Conservation (phyloP, 306 rosid genomes). For the Lathyrus tuberosus region DNA sequence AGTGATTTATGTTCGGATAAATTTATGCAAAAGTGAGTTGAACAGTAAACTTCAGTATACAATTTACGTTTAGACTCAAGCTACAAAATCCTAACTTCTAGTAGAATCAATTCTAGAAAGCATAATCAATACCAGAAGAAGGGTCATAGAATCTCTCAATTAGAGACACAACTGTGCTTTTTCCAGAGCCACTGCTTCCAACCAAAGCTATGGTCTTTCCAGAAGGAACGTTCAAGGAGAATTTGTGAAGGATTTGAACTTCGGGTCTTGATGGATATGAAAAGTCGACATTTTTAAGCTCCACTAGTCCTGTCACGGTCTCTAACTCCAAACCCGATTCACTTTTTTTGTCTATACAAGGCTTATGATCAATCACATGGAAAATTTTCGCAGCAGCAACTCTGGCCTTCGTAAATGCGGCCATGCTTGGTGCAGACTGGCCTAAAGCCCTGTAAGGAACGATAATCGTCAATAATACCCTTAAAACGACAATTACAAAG, state of each 20-base stretch:
- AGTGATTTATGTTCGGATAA: no score
- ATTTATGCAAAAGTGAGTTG: no score
- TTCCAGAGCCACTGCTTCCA: conserved; percentile 98
- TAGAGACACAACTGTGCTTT: conserved; percentile 96
- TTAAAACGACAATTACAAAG: neutral
- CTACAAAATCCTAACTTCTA: no score
- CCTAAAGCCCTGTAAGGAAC: conserved; percentile 49
- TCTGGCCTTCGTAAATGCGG: conserved; percentile 93
- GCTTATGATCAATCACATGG: conserved; percentile 85
- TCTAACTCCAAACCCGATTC: conserved; percentile 78
- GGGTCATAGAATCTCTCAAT: conserved; percentile 98
- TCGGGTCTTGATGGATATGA: conserved; percentile 93
- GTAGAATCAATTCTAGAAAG: neutral
- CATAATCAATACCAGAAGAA: conserved; percentile 56
- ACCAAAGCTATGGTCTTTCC: conserved; percentile 97
- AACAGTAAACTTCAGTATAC: no score
- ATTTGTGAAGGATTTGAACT: conserved; percentile 68
- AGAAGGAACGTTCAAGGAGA: conserved; percentile 80
- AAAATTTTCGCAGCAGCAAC: conserved; percentile 93
- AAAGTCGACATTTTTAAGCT: conserved; percentile 81
- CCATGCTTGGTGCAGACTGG: conserved; percentile 96
- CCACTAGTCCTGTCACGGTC: conserved; percentile 79
- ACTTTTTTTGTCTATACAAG: conserved; percentile 68
- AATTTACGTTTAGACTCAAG: no score
- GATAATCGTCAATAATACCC: neutral